phyloP scores from a whole-genome alignment of 768 basidiomycete species.

The Trametes maxima region DNA sequence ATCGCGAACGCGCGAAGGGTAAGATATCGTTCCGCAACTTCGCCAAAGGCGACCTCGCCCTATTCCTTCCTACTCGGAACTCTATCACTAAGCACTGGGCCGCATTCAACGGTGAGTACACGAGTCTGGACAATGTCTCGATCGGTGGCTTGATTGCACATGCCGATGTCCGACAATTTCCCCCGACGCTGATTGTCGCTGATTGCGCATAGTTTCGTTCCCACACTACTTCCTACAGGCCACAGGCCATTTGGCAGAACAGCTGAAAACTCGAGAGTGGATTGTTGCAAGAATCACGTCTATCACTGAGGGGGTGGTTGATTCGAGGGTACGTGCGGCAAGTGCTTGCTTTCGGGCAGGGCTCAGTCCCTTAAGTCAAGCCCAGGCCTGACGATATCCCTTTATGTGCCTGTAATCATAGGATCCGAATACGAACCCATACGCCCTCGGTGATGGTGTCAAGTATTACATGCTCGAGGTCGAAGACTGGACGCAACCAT shows the following conservation, averaged over 20 bases:
- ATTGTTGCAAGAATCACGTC: constrained; percentile 91
- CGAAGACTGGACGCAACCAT: constrained; percentile 88
- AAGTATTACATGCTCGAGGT: constrained; percentile 95
- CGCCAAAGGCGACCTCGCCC: constrained; percentile 89
- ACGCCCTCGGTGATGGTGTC: constrained; percentile 82
- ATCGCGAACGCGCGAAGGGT: constrained; percentile 92
- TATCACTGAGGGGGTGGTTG: constrained; percentile 83
- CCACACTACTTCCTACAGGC: constrained; percentile 97
- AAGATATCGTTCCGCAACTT: constrained; percentile 98
- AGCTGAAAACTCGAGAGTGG: constrained; percentile 91
- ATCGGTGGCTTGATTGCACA: constrained; percentile 10
- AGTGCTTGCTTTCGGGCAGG: neutral
- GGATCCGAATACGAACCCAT: constrained; percentile 88
- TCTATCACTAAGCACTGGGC: constrained; percentile 95
- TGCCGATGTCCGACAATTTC: constrained; percentile 37
- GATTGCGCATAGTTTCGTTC: constrained; percentile 69
- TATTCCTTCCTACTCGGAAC: constrained; percentile 95
- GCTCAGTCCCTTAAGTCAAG: neutral
- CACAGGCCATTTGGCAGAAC: constrained; percentile 82
- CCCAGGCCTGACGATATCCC: neutral
- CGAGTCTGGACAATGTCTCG: constrained; percentile 27
- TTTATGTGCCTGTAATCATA: constrained; percentile 34
- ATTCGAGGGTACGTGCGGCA: constrained; percentile 60
- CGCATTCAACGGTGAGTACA: constrained; percentile 84
- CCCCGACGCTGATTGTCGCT: constrained; percentile 25